Evolutionary conservation across 306 rosid genomes (phyloP).

Genomic region (Styphnolobium japonicum): DNA sequence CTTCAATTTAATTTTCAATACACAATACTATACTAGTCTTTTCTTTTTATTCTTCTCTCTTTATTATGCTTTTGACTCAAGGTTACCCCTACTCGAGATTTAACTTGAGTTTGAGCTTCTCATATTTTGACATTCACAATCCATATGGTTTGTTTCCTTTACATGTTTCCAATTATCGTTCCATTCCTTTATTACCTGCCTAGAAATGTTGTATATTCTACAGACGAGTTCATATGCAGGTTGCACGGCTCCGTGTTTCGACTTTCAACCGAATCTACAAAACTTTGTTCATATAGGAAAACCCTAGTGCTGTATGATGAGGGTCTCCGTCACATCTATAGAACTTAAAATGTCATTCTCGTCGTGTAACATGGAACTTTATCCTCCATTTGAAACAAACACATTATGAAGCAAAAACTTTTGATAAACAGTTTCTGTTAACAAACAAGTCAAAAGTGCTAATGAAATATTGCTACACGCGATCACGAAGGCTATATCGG

Average conservation of each 20-base stretch:
- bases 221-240: background rate
- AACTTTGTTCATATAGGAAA: background rate
- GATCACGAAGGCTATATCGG: background rate
- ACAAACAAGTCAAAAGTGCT: background rate
- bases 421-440: background rate
- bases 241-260: background rate
- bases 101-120: too few relatives aligned
- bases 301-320: background rate
- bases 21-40: too few relatives aligned
- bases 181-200: background rate
- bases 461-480: background rate
- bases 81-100: too few relatives aligned
- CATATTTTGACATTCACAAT: too few relatives aligned
- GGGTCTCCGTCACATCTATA: background rate
- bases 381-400: slow-evolving; percentile 8
- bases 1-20: background rate
- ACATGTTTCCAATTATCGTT: too few relatives aligned
- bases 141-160: background rate
- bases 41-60: background rate
- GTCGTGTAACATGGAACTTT: background rate
- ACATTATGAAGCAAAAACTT: background rate
- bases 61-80: too few relatives aligned
- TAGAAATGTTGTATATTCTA: background rate
- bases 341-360: background rate
- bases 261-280: background rate